Evolutionary conservation across 257 asterid genomes (phyloP).

Genomic region (Penstemon newberryi): DNA sequence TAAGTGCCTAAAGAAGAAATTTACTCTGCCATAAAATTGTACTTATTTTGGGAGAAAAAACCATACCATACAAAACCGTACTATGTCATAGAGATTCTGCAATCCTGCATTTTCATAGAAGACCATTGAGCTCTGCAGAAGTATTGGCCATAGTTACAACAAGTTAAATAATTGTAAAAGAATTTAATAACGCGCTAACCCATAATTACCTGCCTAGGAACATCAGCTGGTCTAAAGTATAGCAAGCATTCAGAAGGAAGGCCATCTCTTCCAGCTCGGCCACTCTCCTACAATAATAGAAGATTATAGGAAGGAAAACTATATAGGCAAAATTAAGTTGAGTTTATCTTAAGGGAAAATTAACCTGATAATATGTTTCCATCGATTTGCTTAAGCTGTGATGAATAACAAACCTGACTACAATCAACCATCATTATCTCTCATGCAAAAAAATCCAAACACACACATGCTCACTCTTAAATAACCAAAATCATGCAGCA

Average conservation of each 20-base stretch:
- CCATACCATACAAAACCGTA: slow-evolving; percentile 80
- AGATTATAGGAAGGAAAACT: slow-evolving; percentile 30
- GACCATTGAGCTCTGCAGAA: slow-evolving; percentile 96
- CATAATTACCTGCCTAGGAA: slow-evolving; percentile 77
- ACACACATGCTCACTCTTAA: slow-evolving; percentile 1
- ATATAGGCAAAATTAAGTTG: slow-evolving; percentile 29
- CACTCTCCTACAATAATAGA: slow-evolving; percentile 79
- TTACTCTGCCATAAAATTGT: slow-evolving; percentile 1
- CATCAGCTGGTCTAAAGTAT: slow-evolving; percentile 92
- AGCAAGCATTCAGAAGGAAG: slow-evolving; percentile 97
- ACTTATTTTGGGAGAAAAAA: slow-evolving; percentile 11
- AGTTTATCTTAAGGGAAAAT: slow-evolving; percentile 25
- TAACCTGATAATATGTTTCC: slow-evolving; percentile 98
- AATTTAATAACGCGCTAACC: slow-evolving; percentile 16
- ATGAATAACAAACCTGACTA: slow-evolving; percentile 97
- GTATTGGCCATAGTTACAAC: slow-evolving; percentile 25
- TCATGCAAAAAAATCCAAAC: slow-evolving; percentile 17
- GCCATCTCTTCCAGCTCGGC: slow-evolving; percentile 99
- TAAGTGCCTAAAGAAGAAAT: slow-evolving; percentile 8
- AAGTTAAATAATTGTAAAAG: slow-evolving; percentile 16
- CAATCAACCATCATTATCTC: slow-evolving; percentile 37
- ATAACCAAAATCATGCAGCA: slow-evolving; percentile 11
- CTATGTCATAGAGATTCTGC: slow-evolving; percentile 89
- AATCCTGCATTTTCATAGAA: slow-evolving; percentile 91
- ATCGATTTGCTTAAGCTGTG: slow-evolving; percentile 99